Conservation (phyloP, 192 early-diverging fungal species). For the Funneliformis geosporum region DNA sequence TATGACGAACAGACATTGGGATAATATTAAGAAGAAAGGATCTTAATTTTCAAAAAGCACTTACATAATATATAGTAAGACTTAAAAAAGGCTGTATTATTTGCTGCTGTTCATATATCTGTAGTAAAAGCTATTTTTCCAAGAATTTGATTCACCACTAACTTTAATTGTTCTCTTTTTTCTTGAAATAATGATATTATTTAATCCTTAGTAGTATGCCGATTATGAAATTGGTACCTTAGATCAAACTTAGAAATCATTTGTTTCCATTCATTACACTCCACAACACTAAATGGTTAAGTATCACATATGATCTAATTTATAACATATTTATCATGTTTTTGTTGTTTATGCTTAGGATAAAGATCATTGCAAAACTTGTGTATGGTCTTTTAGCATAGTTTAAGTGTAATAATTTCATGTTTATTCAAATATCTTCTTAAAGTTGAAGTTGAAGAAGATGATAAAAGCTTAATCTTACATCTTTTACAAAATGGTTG, state of each 20-base stretch:
- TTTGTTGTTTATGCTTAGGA: not conserved
- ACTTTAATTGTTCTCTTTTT: not conserved
- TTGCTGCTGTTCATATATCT: slow-evolving; percentile 6
- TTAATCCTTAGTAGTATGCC: not conserved
- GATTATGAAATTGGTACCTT: not conserved
- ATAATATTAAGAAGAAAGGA: not conserved
- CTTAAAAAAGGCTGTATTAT: not conserved
- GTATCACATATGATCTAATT: slow-evolving; percentile 13
- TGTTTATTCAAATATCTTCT: not conserved
- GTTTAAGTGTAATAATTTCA: not conserved
- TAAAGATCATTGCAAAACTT: not conserved
- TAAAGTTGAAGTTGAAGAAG: not conserved
- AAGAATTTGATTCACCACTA: not conserved
- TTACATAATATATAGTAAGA: not conserved
- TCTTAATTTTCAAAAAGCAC: not conserved
- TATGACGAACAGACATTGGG: not conserved
- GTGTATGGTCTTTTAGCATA: not conserved
- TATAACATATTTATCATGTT: not conserved
- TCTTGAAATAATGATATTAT: slow-evolving; percentile 1
- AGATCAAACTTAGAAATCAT: slow-evolving; percentile 14
- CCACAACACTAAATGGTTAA: slow-evolving; percentile 6
- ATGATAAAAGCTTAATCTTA: not conserved
- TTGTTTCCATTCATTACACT: not conserved
- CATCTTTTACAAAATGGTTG: not conserved
- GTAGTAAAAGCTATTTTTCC: slow-evolving; percentile 8